Evolutionary conservation across 2,329 filamentous ascomycete species (phyloP).

Genomic region (Aureobasidium vineae): DNA sequence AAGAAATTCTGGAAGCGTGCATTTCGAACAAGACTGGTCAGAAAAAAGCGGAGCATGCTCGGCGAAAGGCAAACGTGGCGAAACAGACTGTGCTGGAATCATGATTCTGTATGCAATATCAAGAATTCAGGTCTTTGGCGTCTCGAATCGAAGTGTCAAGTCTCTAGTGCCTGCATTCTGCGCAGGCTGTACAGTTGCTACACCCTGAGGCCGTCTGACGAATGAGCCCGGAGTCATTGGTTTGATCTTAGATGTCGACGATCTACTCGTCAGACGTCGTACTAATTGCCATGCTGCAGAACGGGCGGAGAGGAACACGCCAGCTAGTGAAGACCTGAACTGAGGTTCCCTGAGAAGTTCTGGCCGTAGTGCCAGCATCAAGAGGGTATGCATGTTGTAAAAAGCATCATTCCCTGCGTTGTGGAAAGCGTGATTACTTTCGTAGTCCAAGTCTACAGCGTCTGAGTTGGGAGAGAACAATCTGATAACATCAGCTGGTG

Average conservation of each 20-base stretch:
- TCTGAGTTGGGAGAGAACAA: background rate
- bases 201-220: background rate
- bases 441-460: background rate
- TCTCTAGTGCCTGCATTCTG: background rate
- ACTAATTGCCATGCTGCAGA: conserved; percentile 8
- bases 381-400: conserved; percentile 35
- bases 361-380: conserved; percentile 31
- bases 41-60: background rate
- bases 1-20: background rate
- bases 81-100: background rate
- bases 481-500: background rate
- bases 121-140: background rate
- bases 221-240: background rate
- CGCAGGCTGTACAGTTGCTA: background rate
- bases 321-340: background rate
- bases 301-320: background rate
- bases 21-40: background rate
- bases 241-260: background rate
- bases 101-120: background rate
- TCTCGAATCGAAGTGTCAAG: background rate
- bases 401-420: conserved; percentile 38
- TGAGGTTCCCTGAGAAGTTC: conserved; percentile 9
- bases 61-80: background rate
- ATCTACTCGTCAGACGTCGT: background rate
- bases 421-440: conserved; percentile 41